Evolutionary conservation across 2,329 filamentous ascomycete genomes (phyloP).

Genomic region (Parascedosporium putredinis): DNA sequence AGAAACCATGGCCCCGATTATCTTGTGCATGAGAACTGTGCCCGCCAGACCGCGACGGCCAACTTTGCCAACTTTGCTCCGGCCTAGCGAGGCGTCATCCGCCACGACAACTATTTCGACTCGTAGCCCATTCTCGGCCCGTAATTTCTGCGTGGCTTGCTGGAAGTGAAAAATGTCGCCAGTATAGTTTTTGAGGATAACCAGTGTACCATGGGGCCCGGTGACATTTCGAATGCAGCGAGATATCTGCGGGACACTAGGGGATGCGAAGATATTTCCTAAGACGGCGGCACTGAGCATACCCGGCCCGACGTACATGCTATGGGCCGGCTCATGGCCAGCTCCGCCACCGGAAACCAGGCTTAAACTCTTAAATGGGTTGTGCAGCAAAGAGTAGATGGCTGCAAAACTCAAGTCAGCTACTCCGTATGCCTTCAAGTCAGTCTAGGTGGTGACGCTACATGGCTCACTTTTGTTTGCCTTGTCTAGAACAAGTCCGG

Average conservation of each 20-base stretch:
- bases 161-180: slow-evolving; percentile 54
- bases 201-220: too few species aligned
- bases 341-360: too few species aligned
- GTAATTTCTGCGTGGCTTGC: slow-evolving; percentile 46
- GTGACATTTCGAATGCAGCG: too few species aligned
- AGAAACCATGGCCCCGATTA: slow-evolving; percentile 43
- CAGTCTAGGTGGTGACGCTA: too few species aligned
- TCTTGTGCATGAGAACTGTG: slow-evolving; percentile 49
- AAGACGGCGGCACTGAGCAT: slow-evolving; percentile 49
- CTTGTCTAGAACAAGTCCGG: too few species aligned
- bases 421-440: too few species aligned
- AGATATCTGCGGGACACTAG: slow-evolving; percentile 52
- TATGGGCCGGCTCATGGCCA: slow-evolving; percentile 52
- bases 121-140: slow-evolving; percentile 23
- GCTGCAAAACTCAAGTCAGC: too few species aligned
- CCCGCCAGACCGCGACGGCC: slow-evolving; percentile 52
- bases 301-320: slow-evolving; percentile 51
- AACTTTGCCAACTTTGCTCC: slow-evolving; percentile 37
- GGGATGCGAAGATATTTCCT: slow-evolving; percentile 54
- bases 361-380: too few species aligned
- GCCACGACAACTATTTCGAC: slow-evolving; percentile 41
- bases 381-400: too few species aligned
- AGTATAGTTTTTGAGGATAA: slow-evolving; percentile 56
- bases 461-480: too few species aligned
- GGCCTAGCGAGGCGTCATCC: slow-evolving; percentile 55